Base-by-base conservation (phyloP, 306 rosid genomes). In the Ziziphus jujuba region DNA sequence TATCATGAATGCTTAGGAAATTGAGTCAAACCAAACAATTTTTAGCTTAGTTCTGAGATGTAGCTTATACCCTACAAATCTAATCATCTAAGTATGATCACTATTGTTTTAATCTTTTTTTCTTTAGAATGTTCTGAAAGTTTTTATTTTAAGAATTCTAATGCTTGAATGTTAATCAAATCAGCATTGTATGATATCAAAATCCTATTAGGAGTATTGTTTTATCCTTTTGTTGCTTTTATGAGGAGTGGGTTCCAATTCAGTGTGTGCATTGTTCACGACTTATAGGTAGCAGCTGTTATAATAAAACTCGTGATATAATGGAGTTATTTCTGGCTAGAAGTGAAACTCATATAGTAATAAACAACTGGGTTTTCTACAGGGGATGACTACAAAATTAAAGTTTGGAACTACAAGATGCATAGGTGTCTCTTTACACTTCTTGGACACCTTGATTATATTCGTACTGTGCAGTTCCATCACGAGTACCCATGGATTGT, bases 311-410 rank as follows among this genome's bases (percentile, higher is more conserved):
- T 10, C 44, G 19, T 19, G 23, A n/a, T 14, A n/a, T 45, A 35
- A 21, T 28, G 28, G 16, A 47, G 6, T 35, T 15, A n/a, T 24
- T 49, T 36, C 12, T 11, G 34, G 14, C 20, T 45, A 53, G 24
- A 40, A 2, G 40, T 28, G 13, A 12, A n/a, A 35, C 55, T 45
- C 12, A 14, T 63, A 13, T 20, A 16, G 57, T 50, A 47, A 65
- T 17, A 45, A 58, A 33, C 59, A 53, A 31, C 51, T 56, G 21
- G 16, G 57, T 34, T 5, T 61, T 79, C 53, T 67, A 72, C 91
- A 92, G 98, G 98, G 82, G 98, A 92, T 72, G 98, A 92, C 76
- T 92, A 92, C 89, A 92, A 92, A 84, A 92, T 92, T 78, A 92
- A 92, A 71, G 98, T 92, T 58, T 92, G 98, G 98, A 92, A 92